Evolutionary conservation across 805 yeast genomes (phyloP), one percentile per base, ranked within the genome.

Genomic region (Pachysolen tannophilus): DNA sequence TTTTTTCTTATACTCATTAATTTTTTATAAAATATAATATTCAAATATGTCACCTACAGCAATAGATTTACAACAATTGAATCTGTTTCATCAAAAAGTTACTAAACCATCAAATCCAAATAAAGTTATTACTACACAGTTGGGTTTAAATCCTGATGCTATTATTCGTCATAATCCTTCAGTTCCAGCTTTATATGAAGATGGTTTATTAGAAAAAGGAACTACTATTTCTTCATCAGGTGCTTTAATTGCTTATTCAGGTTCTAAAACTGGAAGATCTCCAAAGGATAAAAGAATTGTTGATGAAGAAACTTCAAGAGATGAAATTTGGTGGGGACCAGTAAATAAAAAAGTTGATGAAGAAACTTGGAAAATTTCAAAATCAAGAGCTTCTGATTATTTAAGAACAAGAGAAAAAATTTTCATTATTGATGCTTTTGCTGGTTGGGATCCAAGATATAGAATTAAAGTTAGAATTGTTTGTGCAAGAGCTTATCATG

Each of bases 361-460:
- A 63, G 78, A 80, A 58, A 87, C 96, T 16, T 90, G 97, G 97
- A 75, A 77, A 51, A 87, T 90, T 52, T 84, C 94, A 60, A 82
- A 94, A 60, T 90, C 90, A 50, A 84, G 98, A 66, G 97, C 98
- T 34, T 75, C 88, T 47, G 98, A 90, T 64, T 90, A 88, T 69
- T 74, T 90, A 60, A 83, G 95, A 72, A 90, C 97, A 38, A 82
- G 95, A 65, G 88, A 82, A 51, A 86, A 87, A 60, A 78, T 92
- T 52, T 90, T 82, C 63, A 88, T 90, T 44, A 87, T 90, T 46
- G 98, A 90, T 57, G 97, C 97, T 9, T 90, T 62, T 58, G 98
- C 97, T 32, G 98, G 98, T 47, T 90, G 98, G 98, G 98, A 90
- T 61, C 96, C 97, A 55, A 79, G 85, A 55, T 90, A 90, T 77